A percentile compares a stretch with the other conserved stretches of the same genome.
Conservation (phyloP, 192 early-diverging fungal species). For the Coemansia sp. region DNA sequence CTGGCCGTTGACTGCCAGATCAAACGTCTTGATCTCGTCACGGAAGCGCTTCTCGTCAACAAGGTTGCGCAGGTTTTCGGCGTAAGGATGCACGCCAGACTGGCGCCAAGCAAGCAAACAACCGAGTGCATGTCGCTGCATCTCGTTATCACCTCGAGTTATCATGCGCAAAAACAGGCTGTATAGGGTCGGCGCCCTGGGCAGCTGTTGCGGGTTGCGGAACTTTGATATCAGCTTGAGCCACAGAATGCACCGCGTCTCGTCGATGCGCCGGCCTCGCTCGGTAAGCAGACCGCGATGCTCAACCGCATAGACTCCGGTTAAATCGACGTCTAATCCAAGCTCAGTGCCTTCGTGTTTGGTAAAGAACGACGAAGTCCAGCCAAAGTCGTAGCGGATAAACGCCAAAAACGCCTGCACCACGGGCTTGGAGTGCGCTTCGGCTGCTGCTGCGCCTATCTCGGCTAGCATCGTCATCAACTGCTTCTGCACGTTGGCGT, state of each 20-base stretch:
- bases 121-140: constrained; percentile 79
- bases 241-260: constrained; percentile 29
- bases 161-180: constrained; percentile 67
- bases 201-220: constrained; percentile 30
- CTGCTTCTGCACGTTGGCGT: constrained; percentile 65
- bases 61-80: constrained; percentile 73
- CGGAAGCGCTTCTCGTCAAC: constrained; percentile 86
- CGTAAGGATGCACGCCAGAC: constrained; percentile 63
- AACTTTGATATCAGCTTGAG: constrained; percentile 39
- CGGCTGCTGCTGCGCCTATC: constrained; percentile 57
- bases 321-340: constrained; percentile 12
- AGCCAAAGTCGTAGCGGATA: constrained; percentile 29
- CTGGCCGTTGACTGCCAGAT: constrained; percentile 60
- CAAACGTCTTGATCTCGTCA: constrained; percentile 79
- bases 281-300: constrained; percentile 28
- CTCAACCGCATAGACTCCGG: constrained; percentile 7
- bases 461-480: constrained; percentile 62
- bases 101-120: constrained; percentile 84
- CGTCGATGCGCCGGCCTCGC: constrained; percentile 13
- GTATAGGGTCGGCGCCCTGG: constrained; percentile 21
- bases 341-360: constrained; percentile 7
- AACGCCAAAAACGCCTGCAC: constrained; percentile 66
- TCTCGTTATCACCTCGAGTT: constrained; percentile 69
- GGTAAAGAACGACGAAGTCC: constrained; percentile 34
- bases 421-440: constrained; percentile 60